Evolutionary conservation across 176 grass and related monocot species (phyloP).

Genomic region (Areca catechu): DNA sequence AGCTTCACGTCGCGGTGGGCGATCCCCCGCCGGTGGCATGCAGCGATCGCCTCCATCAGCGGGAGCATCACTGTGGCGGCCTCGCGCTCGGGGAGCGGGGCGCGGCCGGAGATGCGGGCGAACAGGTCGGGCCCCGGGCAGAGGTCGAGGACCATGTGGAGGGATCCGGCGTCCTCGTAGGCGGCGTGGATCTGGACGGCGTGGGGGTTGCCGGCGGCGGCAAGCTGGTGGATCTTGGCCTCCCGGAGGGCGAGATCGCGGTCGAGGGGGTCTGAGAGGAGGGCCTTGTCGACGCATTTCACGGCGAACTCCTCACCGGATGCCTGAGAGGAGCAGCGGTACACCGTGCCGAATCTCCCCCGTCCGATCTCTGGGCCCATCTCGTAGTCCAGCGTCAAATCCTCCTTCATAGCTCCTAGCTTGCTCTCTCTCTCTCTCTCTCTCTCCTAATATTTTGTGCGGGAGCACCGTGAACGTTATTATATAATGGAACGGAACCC

Average conservation of each 20-base stretch:
- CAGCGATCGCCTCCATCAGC: slow-evolving; percentile 30
- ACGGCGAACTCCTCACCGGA: slow-evolving; percentile 67
- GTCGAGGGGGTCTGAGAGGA: slow-evolving; percentile 60
- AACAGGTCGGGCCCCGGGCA: slow-evolving; percentile 45
- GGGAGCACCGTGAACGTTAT: no score
- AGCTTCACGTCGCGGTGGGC: slow-evolving; percentile 88
- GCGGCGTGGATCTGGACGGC: slow-evolving; percentile 41
- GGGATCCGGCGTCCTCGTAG: slow-evolving; percentile 49
- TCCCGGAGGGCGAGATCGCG: slow-evolving; percentile 58
- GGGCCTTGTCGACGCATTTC: slow-evolving; percentile 67
- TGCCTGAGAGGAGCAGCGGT: slow-evolving; percentile 45
- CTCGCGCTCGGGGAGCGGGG: slow-evolving; percentile 48
- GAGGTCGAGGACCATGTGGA: slow-evolving; percentile 65
- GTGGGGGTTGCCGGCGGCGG: slow-evolving; percentile 27
- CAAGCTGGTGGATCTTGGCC: slow-evolving; percentile 54
- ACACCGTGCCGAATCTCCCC: slow-evolving; percentile 73
- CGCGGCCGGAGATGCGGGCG: slow-evolving; percentile 29
- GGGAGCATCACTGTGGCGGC: slow-evolving; percentile 28
- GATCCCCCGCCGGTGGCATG: slow-evolving; percentile 59
- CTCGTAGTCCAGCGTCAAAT: slow-evolving; percentile 59
- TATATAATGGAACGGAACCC: no score
- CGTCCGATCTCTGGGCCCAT: slow-evolving; percentile 68
- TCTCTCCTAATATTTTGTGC: no score
- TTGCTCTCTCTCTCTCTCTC: no score
- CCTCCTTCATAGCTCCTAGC: slow-evolving; percentile 34